A percentile compares a stretch with the other conserved stretches of the same genome.
Evolutionary conservation across 805 yeast genomes (phyloP).

Genomic region (Myxozyma lipomycoides): DNA sequence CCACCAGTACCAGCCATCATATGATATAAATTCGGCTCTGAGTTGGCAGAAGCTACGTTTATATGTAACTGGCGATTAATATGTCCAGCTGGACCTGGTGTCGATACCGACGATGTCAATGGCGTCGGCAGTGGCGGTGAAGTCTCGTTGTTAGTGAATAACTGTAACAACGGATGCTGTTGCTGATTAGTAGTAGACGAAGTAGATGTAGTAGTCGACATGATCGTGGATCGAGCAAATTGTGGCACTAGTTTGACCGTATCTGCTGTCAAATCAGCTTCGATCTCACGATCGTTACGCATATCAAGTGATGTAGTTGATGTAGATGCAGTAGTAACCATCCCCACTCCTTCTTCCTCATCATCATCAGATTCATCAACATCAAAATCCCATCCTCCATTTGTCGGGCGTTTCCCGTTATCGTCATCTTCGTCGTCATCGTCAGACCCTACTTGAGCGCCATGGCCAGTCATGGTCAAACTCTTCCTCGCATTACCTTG

Average conservation of each 20-base stretch:
- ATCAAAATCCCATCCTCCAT: constrained; percentile 26
- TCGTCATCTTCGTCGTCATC: constrained; percentile 33
- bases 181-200: background rate
- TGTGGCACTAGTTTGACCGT: constrained; percentile 2
- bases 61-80: constrained; percentile 16
- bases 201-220: background rate
- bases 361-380: constrained; percentile 2
- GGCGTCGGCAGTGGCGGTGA: constrained; percentile 28
- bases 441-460: constrained; percentile 26
- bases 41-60: background rate
- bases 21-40: background rate
- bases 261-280: background rate
- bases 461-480: constrained; percentile 36
- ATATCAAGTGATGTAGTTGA: background rate
- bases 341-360: background rate
- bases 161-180: background rate
- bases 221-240: background rate
- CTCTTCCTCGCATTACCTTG: constrained; percentile 48
- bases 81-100: constrained; percentile 25
- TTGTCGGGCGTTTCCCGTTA: constrained; percentile 28
- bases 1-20: background rate
- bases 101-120: constrained; percentile 53
- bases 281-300: constrained; percentile 1
- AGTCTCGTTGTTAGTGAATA: constrained; percentile 9
- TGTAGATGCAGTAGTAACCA: background rate